These are phyloP conservation scores for Taphrina deformans DNA, from an alignment of 1,139 yeast species.

Conservation along the genomic window DNA sequence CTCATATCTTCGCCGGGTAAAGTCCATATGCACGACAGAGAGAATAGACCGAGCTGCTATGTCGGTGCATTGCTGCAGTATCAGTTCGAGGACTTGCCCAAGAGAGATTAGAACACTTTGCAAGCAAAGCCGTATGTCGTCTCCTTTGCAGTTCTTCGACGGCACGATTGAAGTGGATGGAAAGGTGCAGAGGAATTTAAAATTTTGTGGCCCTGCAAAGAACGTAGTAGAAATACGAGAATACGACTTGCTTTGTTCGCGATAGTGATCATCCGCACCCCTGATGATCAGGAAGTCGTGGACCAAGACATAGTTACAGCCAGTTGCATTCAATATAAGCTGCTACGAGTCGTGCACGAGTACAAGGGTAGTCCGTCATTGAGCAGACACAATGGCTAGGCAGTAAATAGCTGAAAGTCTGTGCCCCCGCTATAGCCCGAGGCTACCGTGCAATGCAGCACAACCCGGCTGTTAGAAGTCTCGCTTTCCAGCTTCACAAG, in stretches of 20 bases:
- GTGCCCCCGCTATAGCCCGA: neutral
- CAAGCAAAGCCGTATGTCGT: constrained; percentile 6
- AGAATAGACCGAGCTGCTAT: constrained; percentile 27
- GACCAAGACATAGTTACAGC: neutral
- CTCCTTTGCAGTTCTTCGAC: constrained; percentile 29
- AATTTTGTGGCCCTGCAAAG: neutral
- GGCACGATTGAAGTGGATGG: constrained; percentile 10
- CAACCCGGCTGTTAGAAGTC: neutral
- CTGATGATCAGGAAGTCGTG: neutral
- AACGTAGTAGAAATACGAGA: neutral
- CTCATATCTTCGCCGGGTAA: constrained; percentile 30
- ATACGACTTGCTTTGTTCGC: neutral
- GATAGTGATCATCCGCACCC: neutral
- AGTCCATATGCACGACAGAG: constrained; percentile 2
- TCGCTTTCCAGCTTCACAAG: neutral
- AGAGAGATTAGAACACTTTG: constrained; percentile 1
- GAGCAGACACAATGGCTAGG: too few relatives aligned
- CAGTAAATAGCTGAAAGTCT: neutral
- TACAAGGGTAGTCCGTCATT: too few relatives aligned
- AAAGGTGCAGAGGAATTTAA: neutral
- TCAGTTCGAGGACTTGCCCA: constrained; percentile 29
- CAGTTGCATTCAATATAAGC: too few relatives aligned
- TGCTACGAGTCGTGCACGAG: too few relatives aligned
- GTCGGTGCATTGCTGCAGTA: constrained; percentile 26
- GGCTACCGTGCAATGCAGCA: neutral